These are phyloP conservation scores for Immersiella caudata DNA, from an alignment of 495 filamentous ascomycete genomes.

Conservation along the genomic window DNA sequence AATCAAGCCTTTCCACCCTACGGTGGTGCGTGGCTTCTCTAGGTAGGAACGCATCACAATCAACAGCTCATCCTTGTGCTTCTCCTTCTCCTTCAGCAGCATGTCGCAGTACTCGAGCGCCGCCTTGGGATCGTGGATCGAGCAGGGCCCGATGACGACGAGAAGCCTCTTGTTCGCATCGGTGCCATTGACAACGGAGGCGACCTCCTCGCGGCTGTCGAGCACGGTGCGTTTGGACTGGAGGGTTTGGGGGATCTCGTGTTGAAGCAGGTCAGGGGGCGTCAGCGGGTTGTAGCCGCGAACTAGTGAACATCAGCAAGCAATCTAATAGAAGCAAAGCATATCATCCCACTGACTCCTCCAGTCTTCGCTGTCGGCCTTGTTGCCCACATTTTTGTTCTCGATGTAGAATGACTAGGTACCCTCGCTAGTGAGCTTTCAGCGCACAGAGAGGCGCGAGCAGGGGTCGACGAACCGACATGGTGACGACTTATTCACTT, in stretches of 20 bases:
- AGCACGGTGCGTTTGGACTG: constrained; percentile 80
- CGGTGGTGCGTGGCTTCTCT: constrained; percentile 97
- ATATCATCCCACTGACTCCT: constrained; percentile 62
- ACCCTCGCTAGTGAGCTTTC: constrained; percentile 9
- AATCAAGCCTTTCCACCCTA: constrained; percentile 99
- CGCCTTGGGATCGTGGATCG: constrained; percentile 91
- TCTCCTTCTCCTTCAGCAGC: constrained; percentile 79
- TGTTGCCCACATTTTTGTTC: constrained; percentile 88
- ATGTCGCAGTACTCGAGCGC: constrained; percentile 93
- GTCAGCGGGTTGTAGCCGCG: constrained; percentile 91
- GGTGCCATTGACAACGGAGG: constrained; percentile 74
- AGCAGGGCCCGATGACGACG: constrained; percentile 94
- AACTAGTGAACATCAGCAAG: constrained; percentile 55
- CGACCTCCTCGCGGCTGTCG: constrained; percentile 77
- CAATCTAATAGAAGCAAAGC: not conserved
- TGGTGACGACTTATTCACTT: not conserved
- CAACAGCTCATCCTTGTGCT: constrained; percentile 84
- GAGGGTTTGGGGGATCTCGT: constrained; percentile 83
- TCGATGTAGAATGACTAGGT: constrained; percentile 68
- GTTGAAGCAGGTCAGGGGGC: constrained; percentile 90
- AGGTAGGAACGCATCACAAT: constrained; percentile 99
- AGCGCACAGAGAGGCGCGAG: not conserved
- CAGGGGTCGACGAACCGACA: not conserved
- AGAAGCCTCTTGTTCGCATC: constrained; percentile 78
- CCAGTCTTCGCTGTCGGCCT: constrained; percentile 81